phyloP scores from a whole-genome alignment of 768 basidiomycete genomes.

The Clavulina sp. region DNA sequence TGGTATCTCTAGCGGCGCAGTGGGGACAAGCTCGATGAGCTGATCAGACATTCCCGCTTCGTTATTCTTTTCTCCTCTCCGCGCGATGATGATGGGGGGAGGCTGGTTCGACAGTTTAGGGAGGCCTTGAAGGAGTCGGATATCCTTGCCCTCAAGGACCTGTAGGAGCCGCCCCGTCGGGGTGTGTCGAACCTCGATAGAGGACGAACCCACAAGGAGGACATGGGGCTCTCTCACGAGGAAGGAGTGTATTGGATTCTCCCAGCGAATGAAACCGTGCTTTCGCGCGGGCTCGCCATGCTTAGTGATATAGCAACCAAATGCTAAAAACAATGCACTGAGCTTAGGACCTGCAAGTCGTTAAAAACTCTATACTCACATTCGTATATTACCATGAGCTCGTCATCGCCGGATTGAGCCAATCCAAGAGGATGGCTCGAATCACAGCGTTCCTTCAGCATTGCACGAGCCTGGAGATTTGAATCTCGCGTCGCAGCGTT shows the following conservation, averaged over 20 bases:
- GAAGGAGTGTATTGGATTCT: constrained; percentile 46
- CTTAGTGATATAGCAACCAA: constrained; percentile 63
- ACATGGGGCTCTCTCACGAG: constrained; percentile 43
- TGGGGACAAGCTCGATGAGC: constrained; percentile 53
- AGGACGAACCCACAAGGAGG: constrained; percentile 55
- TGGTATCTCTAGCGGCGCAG: constrained; percentile 24
- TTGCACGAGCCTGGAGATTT: constrained; percentile 19
- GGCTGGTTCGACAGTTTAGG: constrained; percentile 22
- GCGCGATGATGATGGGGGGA: constrained; percentile 44
- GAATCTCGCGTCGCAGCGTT: constrained; percentile 22
- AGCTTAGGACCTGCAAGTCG: not conserved
- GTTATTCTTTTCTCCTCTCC: constrained; percentile 43
- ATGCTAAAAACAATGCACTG: constrained; percentile 24
- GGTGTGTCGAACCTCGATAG: constrained; percentile 55
- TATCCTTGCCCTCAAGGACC: constrained; percentile 57
- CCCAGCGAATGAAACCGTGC: constrained; percentile 58
- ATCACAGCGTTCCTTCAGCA: constrained; percentile 43
- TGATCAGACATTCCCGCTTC: constrained; percentile 39
- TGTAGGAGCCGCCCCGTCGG: constrained; percentile 55
- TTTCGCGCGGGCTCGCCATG: constrained; percentile 47
- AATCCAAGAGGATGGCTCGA: constrained; percentile 48
- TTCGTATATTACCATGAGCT: constrained; percentile 60
- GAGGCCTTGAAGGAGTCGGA: constrained; percentile 43
- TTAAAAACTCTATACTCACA: constrained; percentile 30
- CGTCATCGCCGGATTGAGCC: constrained; percentile 32